These are phyloP conservation scores for Hypoxylon sp. DNA, from an alignment of 2,329 filamentous ascomycete species.

Conservation along the genomic window DNA sequence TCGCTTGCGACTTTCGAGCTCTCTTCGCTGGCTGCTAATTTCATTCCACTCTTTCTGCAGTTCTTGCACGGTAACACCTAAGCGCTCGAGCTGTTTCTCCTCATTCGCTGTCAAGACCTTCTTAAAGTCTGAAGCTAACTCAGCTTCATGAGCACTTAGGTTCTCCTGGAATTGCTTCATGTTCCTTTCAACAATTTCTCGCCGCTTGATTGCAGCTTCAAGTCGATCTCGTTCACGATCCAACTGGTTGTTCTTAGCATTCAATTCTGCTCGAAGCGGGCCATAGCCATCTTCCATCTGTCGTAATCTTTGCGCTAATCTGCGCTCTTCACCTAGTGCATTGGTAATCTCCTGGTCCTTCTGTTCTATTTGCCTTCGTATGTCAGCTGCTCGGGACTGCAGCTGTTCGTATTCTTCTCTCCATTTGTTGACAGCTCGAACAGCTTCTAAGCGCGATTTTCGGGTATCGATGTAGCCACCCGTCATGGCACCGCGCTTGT, in stretches of 20 bases:
- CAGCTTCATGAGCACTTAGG: constrained; percentile 81
- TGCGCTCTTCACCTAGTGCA: constrained; percentile 87
- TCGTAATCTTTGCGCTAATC: constrained; percentile 81
- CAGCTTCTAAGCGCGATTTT: constrained; percentile 88
- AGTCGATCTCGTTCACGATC: constrained; percentile 81
- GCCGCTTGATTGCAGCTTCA: constrained; percentile 75
- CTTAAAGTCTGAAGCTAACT: constrained; percentile 90
- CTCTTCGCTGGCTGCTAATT: constrained; percentile 79
- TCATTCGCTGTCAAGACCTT: constrained; percentile 88
- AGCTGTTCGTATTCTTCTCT: constrained; percentile 81
- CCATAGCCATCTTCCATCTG: constrained; percentile 87
- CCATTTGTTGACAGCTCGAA: constrained; percentile 81
- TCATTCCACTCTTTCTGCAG: constrained; percentile 84
- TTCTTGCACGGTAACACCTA: constrained; percentile 78
- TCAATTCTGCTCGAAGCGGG: constrained; percentile 82
- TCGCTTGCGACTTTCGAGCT: constrained; percentile 85
- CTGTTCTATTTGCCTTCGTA: constrained; percentile 78
- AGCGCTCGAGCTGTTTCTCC: constrained; percentile 81
- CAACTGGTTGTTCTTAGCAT: constrained; percentile 80
- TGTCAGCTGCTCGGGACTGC: constrained; percentile 73
- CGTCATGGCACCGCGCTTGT: constrained; percentile 95
- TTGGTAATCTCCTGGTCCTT: constrained; percentile 91
- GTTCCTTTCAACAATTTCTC: constrained; percentile 79
- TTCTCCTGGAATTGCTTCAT: constrained; percentile 83
- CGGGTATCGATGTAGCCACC: constrained; percentile 93